Base-by-base conservation (phyloP, 768 basidiomycete genomes). In the Collybiopsis confluens region DNA sequence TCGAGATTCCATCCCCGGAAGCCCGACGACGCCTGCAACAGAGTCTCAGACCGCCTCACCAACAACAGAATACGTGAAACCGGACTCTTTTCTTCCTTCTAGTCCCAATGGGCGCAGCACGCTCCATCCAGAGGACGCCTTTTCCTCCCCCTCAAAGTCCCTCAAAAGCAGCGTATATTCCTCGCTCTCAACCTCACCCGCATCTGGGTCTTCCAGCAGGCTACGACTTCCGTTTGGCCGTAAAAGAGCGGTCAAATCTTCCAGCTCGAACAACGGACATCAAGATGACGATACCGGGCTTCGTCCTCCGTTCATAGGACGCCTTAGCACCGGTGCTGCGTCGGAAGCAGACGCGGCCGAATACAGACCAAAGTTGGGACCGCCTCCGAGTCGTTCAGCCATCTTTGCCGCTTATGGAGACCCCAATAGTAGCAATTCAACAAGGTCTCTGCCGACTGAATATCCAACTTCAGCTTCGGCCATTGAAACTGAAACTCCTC, bases 361-460 rank as follows among this genome's bases (percentile, higher is more conserved):
- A 23, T 58, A 73, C 24, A 68, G 48, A 37, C 35, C 11, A 16
- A 50, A 50, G 24, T 20, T 76, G 10, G 70, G 75, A 13, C 84
- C 82, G 3, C 83, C 86, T 1, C 85, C 85, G 1, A 77, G 78
- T 20, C 82, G 82, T 61, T 82, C 81, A 1, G 77, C 82, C 40
- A 75, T 88, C 52, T 88, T 89, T 65, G 79, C 76, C 9, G 75
- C 76, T 4, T 79, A 84, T 59, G 77, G 68, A 23, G 83, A 80
- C 61, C 76, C 76, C 23, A 67, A 67, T 60, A 71, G 68, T 60
- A 74, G 77, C 15, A 71, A 76, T 54, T 86, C 86, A 16, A 83
- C 84, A 26, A 80, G 78, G 57, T 89, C 88, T 26, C 74, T 89
- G 33, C 86, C 87, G 13, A 66, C 64, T 15, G 65, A 73, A 46